Base-by-base conservation (phyloP, 2,329 filamentous ascomycete genomes). In the Trichophyton benhamiae region DNA sequence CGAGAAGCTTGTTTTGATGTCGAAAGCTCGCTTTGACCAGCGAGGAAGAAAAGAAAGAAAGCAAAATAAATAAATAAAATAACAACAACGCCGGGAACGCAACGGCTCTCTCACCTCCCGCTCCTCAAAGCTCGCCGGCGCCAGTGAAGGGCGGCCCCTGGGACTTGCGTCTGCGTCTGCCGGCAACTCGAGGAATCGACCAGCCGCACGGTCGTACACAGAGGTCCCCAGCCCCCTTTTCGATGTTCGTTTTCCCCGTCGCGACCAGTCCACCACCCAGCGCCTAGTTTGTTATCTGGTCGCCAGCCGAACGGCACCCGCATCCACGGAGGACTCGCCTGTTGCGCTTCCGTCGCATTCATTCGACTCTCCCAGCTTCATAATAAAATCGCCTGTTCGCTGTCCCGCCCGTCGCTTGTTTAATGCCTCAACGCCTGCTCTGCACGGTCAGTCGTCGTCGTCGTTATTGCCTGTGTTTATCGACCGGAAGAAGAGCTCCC, bases 211-310 rank as follows among this genome's bases (percentile, higher is more conserved):
- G 20, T 20, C 44, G n/a, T 22, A 46, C 44, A 48, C 11, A 20
- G 7, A 38, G 33, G 33, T 38, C 44, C 44, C 49, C 22, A 25
- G 17, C 13, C 20, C 49, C 49, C 49, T 22, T 53, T 53, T 53
- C 49, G 49, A 53, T 53, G 49, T 33, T 53, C 22, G 49, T 48
- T 48, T 48, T 48, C 44, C 41, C 44, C 49, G 49, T 30, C 49
- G 22, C 49, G 49, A 48, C 49, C 22, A 44, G 41, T 53, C 49
- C 22, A 53, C 22, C 46, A 52, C 11, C 8, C 49, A 53, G 22
- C 49, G 49, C 49, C 49, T 33, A 33, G 33, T 13, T 38, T 11
- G 33, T 22, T 33, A 17, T 15, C 41, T 22, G n/a, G 44, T 48
- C 44, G 44, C 44, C 44, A 48, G 22, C 44, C 20, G 44, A 48